phyloP scores from a whole-genome alignment of 2,329 filamentous ascomycete genomes.

The Fusarium poae region DNA sequence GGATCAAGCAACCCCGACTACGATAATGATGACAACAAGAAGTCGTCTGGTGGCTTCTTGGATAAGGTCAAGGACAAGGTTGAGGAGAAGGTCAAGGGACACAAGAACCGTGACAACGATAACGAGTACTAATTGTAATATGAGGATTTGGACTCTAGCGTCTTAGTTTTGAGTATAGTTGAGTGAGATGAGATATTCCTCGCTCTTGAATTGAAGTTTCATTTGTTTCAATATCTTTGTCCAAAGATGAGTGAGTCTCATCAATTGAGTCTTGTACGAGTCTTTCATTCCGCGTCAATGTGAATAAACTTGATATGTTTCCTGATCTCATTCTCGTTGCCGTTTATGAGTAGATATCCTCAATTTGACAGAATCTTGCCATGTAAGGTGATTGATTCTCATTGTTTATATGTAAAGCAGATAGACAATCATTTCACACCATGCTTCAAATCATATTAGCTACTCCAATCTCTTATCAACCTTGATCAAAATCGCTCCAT shows the following conservation, averaged over 20 bases:
- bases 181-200: constrained; percentile 20
- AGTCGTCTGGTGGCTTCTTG: constrained; percentile 59
- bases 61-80: constrained; percentile 72
- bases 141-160: constrained; percentile 14
- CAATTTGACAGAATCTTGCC: background rate
- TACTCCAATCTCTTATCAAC: constrained; percentile 70
- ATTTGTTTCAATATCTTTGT: background rate
- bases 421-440: constrained; percentile 6
- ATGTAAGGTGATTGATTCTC: background rate
- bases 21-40: constrained; percentile 21
- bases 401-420: constrained; percentile 3
- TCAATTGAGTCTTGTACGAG: too few relatives aligned
- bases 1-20: constrained; percentile 13
- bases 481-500: constrained; percentile 79
- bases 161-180: constrained; percentile 4
- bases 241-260: background rate
- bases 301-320: too few relatives aligned
- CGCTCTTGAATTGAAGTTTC: constrained; percentile 12
- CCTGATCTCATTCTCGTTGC: background rate
- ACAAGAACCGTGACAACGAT: constrained; percentile 50
- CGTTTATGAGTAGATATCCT: background rate
- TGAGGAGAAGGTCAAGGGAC: constrained; percentile 61
- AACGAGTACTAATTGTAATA: constrained; percentile 43
- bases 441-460: constrained; percentile 20
- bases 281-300: background rate